phyloP scores from a whole-genome alignment of 2,329 filamentous ascomycete genomes.

The Xylariaceae sp. region DNA sequence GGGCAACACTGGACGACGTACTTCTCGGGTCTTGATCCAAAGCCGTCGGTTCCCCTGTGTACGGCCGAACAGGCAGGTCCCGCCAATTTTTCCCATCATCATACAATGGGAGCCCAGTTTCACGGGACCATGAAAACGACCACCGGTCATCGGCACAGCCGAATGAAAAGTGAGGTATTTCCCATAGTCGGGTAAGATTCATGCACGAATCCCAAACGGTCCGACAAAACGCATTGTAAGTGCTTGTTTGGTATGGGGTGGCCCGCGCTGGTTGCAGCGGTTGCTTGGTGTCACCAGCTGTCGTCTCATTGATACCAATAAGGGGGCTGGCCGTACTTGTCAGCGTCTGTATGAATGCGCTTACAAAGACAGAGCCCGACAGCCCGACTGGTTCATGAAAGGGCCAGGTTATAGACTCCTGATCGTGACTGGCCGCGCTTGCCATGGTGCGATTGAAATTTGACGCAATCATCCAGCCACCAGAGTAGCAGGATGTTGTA shows the following conservation, averaged over 20 bases:
- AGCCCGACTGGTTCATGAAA: background rate
- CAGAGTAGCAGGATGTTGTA: background rate
- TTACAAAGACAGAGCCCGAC: background rate
- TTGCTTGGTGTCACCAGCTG: background rate
- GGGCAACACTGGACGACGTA: background rate
- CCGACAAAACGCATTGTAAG: background rate
- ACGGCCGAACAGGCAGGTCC: background rate
- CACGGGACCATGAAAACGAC: background rate
- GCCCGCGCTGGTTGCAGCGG: background rate
- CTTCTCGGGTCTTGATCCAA: background rate
- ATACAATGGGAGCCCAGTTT: background rate
- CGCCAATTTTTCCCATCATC: background rate
- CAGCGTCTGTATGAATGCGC: background rate
- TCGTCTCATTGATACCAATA: background rate
- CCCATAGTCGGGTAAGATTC: background rate
- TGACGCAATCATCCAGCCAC: background rate
- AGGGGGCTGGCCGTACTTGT: background rate
- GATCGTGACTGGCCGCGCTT: background rate
- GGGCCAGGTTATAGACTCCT: background rate
- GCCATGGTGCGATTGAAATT: background rate
- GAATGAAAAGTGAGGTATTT: background rate
- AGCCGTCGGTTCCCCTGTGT: background rate
- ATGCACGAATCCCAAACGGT: background rate
- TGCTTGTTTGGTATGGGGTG: background rate
- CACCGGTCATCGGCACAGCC: background rate